These are phyloP conservation scores for Aegilops sharonensis DNA, from an alignment of 176 grass and related monocot species.

Conservation along the genomic window DNA sequence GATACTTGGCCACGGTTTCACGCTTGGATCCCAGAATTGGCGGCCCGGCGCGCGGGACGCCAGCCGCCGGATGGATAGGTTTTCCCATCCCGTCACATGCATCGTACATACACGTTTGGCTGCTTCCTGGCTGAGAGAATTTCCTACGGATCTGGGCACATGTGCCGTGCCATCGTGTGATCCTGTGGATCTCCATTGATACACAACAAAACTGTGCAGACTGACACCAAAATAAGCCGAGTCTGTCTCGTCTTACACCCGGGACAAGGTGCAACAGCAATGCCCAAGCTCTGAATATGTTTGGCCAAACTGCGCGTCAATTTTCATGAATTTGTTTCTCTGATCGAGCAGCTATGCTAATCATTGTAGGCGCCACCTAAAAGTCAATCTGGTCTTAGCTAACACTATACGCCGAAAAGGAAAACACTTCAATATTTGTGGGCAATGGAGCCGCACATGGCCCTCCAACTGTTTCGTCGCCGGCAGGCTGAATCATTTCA, in stretches of 20 bases:
- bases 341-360: background rate
- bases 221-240: background rate
- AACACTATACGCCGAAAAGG: background rate
- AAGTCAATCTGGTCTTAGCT: constrained; percentile 4
- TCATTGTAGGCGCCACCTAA: background rate
- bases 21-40: constrained; percentile 1
- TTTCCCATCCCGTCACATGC: background rate
- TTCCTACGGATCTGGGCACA: background rate
- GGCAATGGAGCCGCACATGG: constrained; percentile 14
- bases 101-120: background rate
- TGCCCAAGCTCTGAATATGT: too few relatives aligned
- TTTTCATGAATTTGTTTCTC: background rate
- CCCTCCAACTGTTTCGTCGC: background rate
- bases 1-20: background rate
- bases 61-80: background rate
- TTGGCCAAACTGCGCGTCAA: too few relatives aligned
- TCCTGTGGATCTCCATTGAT: background rate
- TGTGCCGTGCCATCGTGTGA: background rate
- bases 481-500: background rate
- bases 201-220: background rate
- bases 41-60: background rate
- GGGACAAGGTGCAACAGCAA: background rate
- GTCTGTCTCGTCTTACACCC: background rate
- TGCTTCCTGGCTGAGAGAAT: background rate
- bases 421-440: background rate